Evolutionary conservation across 768 basidiomycete species (phyloP).

Genomic region (Galerina marginata): DNA sequence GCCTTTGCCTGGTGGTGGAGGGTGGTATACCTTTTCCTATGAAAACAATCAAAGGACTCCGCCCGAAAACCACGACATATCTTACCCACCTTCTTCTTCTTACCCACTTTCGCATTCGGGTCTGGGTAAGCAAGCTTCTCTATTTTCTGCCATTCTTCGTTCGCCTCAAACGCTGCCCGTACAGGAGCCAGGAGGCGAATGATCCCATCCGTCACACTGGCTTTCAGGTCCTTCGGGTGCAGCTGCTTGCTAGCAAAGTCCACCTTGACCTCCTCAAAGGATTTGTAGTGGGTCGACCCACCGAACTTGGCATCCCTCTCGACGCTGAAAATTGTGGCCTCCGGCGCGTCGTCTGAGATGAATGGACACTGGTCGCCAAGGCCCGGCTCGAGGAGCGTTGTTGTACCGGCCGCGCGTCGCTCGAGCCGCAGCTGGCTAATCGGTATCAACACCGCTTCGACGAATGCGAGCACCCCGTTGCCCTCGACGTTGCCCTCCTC

Average conservation of each 20-base stretch:
- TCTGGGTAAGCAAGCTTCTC: conserved; percentile 87
- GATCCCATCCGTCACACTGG: conserved; percentile 74
- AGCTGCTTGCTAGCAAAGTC: conserved; percentile 80
- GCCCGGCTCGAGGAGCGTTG: conserved; percentile 44
- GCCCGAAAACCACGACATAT: neutral
- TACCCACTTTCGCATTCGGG: conserved; percentile 66
- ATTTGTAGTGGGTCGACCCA: conserved; percentile 75
- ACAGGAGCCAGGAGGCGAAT: conserved; percentile 81
- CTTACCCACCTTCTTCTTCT: conserved; percentile 68
- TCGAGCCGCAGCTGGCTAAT: conserved; percentile 79
- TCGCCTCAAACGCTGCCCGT: conserved; percentile 73
- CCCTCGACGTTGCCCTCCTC: conserved; percentile 89
- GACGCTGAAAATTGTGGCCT: conserved; percentile 83
- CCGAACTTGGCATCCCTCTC: conserved; percentile 81
- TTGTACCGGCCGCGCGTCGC: conserved; percentile 50
- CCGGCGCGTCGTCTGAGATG: conserved; percentile 69
- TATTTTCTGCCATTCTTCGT: conserved; percentile 80
- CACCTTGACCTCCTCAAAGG: conserved; percentile 67
- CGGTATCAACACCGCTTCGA: conserved; percentile 86
- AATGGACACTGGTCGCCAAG: conserved; percentile 68
- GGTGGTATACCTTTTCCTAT: conserved; percentile 83
- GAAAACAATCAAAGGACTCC: neutral
- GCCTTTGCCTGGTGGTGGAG: conserved; percentile 82
- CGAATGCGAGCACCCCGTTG: conserved; percentile 89
- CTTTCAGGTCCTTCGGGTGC: conserved; percentile 92